Percentiles rank a stretch among this genome's conserved stretches.
These are phyloP conservation scores for Prillingera fragicola DNA, from an alignment of 1,284 basidiomycete genomes.

Conservation along the genomic window DNA sequence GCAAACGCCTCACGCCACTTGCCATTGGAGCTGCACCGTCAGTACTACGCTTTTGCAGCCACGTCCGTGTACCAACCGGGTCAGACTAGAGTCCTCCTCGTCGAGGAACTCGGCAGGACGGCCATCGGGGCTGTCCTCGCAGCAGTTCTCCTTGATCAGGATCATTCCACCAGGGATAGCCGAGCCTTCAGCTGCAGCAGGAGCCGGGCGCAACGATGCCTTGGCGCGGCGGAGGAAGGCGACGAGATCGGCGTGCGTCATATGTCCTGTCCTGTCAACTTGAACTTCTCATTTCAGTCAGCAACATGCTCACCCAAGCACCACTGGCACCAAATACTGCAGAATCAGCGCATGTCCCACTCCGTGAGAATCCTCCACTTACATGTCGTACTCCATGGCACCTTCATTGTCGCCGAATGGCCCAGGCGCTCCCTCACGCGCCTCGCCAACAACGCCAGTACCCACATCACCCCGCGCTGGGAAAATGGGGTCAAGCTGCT, in stretches of 20 bases:
- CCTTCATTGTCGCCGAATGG: slow-evolving; percentile 27
- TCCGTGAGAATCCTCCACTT: slow-evolving; percentile 18
- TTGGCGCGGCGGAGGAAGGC: slow-evolving; percentile 64
- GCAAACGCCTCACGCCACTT: slow-evolving; percentile 72
- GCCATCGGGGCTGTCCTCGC: slow-evolving; percentile 56
- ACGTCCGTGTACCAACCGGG: slow-evolving; percentile 54
- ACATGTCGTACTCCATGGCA: slow-evolving; percentile 43
- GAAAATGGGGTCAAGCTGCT: slow-evolving; percentile 63
- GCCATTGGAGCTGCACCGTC: slow-evolving; percentile 64
- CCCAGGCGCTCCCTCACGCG: slow-evolving; percentile 23
- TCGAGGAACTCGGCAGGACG: slow-evolving; percentile 60
- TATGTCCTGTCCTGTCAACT: slow-evolving; percentile 52
- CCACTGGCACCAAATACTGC: slow-evolving; percentile 84
- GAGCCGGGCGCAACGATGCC: slow-evolving; percentile 34
- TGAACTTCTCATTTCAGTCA: background rate
- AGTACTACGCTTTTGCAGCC: background rate
- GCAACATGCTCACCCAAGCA: slow-evolving; percentile 62
- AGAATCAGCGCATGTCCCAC: slow-evolving; percentile 56
- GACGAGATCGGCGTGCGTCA: slow-evolving; percentile 70
- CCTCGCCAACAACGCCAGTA: slow-evolving; percentile 37
- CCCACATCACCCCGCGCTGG: slow-evolving; percentile 45
- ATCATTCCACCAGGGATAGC: slow-evolving; percentile 53
- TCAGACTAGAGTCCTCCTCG: slow-evolving; percentile 79
- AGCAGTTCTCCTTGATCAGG: slow-evolving; percentile 88
- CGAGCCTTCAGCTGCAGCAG: slow-evolving; percentile 5